A percentile compares a stretch with the other conserved stretches of the same genome.
phyloP scores from a whole-genome alignment of 2,329 filamentous ascomycete species.

The Clonostachys sp. region DNA sequence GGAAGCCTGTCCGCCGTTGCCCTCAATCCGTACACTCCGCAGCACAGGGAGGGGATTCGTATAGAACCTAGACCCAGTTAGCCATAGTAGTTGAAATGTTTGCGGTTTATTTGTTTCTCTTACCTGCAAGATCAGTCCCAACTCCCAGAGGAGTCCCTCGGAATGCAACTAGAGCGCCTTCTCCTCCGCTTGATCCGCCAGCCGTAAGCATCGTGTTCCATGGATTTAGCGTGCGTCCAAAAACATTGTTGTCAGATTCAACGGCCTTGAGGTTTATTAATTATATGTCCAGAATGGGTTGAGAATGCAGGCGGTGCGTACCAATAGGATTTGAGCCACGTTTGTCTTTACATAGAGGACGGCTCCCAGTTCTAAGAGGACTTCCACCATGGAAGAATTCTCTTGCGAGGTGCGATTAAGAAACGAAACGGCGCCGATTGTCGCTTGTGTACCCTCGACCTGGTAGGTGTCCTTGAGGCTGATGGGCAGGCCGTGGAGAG shows the following conservation, averaged over 20 bases:
- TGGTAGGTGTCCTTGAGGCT: constrained; percentile 12
- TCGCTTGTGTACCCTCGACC: constrained; percentile 33
- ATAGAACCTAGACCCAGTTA: too few species aligned
- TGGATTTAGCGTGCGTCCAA: constrained; percentile 59
- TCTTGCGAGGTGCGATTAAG: constrained; percentile 40
- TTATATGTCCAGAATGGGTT: too few species aligned
- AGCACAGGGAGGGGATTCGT: too few species aligned
- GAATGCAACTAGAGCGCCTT: constrained; percentile 31
- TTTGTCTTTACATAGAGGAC: constrained; percentile 67
- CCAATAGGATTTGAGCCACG: constrained; percentile 52
- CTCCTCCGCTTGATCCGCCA: constrained; percentile 62
- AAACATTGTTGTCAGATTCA: constrained; percentile 50
- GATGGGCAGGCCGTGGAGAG: constrained; percentile 58
- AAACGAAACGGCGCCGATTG: constrained; percentile 49
- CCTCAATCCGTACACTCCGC: too few species aligned
- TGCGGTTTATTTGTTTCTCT: too few species aligned
- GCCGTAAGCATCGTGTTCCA: constrained; percentile 54
- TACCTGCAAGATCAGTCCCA: constrained; percentile 39
- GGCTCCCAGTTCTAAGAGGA: constrained; percentile 55
- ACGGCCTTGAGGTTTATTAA: neutral
- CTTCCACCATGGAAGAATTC: constrained; percentile 52
- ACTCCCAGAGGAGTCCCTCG: constrained; percentile 32
- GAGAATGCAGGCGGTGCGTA: neutral
- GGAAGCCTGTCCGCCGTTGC: too few species aligned
- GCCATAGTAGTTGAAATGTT: too few species aligned